Evolutionary conservation across 768 basidiomycete genomes (phyloP).

Genomic region (Pleurotus tuber-regium): DNA sequence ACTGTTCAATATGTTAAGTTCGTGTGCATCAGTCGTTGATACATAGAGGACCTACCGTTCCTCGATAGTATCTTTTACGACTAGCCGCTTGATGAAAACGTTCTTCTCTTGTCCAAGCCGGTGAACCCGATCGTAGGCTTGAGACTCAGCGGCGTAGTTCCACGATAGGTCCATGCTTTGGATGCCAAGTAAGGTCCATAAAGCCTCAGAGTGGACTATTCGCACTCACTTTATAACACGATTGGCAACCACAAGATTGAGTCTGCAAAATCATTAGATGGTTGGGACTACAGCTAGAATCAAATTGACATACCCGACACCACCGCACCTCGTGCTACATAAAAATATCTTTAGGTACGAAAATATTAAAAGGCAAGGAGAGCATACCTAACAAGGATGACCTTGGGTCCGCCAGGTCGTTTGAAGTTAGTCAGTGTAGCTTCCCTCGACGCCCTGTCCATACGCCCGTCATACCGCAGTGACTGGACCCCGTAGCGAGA

Average conservation of each 20-base stretch:
- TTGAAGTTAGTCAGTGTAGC: slow-evolving; percentile 51
- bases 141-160: slow-evolving; percentile 72
- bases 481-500: slow-evolving; percentile 54
- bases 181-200: background rate
- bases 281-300: background rate
- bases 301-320: slow-evolving; percentile 46
- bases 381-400: slow-evolving; percentile 62
- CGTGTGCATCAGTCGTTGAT: background rate
- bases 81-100: slow-evolving; percentile 63
- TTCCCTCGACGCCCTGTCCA: slow-evolving; percentile 55
- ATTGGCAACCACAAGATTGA: slow-evolving; percentile 67
- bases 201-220: background rate
- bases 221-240: slow-evolving; percentile 61
- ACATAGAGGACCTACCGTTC: slow-evolving; percentile 51
- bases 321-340: slow-evolving; percentile 60
- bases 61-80: slow-evolving; percentile 70
- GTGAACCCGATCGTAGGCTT: slow-evolving; percentile 57
- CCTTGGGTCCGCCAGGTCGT: slow-evolving; percentile 50
- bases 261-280: slow-evolving; percentile 20
- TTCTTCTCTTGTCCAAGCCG: slow-evolving; percentile 70
- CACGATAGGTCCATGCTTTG: slow-evolving; percentile 68
- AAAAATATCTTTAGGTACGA: background rate
- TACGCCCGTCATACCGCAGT: slow-evolving; percentile 68
- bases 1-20: slow-evolving; percentile 26
- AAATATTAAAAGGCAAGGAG: background rate